These are phyloP conservation scores for Prosopis cineraria DNA, from an alignment of 306 rosid species.

Conservation along the genomic window DNA sequence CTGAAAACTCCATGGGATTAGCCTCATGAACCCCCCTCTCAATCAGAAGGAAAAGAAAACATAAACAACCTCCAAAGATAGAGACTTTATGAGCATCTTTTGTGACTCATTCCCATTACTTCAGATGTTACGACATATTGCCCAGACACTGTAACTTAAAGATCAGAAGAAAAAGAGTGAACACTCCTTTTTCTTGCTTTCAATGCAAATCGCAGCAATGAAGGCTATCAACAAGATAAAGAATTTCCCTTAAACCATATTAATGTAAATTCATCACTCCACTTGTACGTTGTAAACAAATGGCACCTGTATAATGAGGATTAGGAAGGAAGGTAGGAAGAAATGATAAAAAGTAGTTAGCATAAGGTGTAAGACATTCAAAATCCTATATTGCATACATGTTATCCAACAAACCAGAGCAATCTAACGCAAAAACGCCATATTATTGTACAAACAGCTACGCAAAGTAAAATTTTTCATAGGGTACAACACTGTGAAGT, in stretches of 20 bases:
- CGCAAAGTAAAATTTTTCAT: neutral
- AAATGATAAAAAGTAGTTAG: neutral
- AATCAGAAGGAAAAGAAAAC: neutral
- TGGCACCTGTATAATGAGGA: neutral
- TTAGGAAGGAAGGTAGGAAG: neutral
- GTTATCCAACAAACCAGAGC: neutral
- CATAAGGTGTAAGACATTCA: neutral
- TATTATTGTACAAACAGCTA: neutral
- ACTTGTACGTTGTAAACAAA: neutral
- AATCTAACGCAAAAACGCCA: conserved; percentile 20
- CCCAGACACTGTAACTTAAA: neutral
- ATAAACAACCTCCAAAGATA: neutral
- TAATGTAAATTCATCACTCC: neutral
- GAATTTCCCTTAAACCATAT: neutral
- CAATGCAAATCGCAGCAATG: conserved; percentile 18
- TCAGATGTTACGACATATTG: neutral
- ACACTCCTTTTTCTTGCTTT: neutral
- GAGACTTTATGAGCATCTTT: neutral
- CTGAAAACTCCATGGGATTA: neutral
- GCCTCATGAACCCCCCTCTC: neutral
- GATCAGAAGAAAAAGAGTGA: neutral
- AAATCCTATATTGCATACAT: conserved; percentile 13
- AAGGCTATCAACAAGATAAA: neutral
- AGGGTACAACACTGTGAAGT: neutral
- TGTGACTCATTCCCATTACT: conserved; percentile 6